Conservation (phyloP, 371 early-diverging fungal species). For the Nematocida displodere region DNA sequence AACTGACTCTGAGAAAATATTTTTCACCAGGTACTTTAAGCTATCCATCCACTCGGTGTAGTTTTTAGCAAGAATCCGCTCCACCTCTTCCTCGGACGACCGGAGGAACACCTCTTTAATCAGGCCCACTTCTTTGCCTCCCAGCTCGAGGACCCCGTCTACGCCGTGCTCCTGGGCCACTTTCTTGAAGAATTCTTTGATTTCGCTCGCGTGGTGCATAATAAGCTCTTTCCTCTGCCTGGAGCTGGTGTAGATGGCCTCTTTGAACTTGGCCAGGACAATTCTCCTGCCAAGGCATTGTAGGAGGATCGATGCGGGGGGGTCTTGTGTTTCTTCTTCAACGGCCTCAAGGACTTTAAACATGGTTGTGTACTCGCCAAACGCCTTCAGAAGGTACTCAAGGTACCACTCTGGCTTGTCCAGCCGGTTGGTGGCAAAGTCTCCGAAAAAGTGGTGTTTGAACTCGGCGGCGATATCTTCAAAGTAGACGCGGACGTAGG, state of each 20-base stretch:
- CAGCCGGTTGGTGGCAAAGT: conserved; percentile 63
- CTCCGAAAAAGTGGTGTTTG: conserved; percentile 63
- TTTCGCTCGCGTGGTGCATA: conserved; percentile 55
- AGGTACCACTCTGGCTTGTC: conserved; percentile 66
- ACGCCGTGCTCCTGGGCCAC: conserved; percentile 38
- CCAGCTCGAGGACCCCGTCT: not conserved
- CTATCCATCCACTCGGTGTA: conserved; percentile 37
- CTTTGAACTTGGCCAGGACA: conserved; percentile 53
- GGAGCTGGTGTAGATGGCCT: conserved; percentile 43
- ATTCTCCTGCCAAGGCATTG: conserved; percentile 26
- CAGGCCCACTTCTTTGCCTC: not conserved
- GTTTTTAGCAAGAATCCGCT: not conserved
- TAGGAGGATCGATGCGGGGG: conserved; percentile 18
- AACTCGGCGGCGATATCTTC: conserved; percentile 41
- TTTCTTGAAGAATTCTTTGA: conserved; percentile 37
- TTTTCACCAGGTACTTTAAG: conserved; percentile 13
- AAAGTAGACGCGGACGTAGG: conserved; percentile 46
- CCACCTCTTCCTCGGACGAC: not conserved
- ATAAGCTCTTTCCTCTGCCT: conserved; percentile 59
- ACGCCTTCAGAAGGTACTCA: conserved; percentile 55
- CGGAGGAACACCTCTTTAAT: not conserved
- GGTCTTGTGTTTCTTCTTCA: conserved; percentile 18
- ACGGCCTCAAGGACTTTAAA: conserved; percentile 34
- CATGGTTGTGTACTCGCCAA: conserved; percentile 38
- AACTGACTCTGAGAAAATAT: conserved; percentile 25